Conservation (phyloP, 2,329 filamentous ascomycete genomes). For the Tolypocladium tropicale region DNA sequence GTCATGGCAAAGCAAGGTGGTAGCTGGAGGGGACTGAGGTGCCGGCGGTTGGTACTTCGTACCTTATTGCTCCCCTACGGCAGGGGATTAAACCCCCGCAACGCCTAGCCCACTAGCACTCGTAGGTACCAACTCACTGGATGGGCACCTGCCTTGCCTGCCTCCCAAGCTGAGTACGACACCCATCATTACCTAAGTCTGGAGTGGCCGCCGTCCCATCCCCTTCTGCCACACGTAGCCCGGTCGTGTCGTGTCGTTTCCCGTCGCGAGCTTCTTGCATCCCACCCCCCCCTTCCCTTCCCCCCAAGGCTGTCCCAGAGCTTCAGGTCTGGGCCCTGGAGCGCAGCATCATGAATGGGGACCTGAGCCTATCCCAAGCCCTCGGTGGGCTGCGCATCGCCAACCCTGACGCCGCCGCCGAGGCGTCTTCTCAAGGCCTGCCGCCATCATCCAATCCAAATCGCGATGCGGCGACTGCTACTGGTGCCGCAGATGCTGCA, state of each 20-base stretch:
- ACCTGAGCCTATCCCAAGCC: slow-evolving; percentile 84
- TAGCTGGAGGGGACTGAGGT: not conserved
- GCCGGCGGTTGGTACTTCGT: not conserved
- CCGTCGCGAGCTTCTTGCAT: not conserved
- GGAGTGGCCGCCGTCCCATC: not conserved
- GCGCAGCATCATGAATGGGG: slow-evolving; percentile 65
- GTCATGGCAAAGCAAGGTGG: too few relatives aligned
- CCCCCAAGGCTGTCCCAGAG: slow-evolving; percentile 13
- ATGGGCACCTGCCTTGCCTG: too few relatives aligned
- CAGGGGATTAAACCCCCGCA: too few relatives aligned
- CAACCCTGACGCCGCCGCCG: slow-evolving; percentile 72
- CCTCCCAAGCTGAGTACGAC: too few relatives aligned
- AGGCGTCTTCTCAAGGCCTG: slow-evolving; percentile 5
- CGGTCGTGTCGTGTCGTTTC: not conserved
- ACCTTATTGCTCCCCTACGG: too few relatives aligned
- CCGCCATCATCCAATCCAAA: slow-evolving; percentile 1
- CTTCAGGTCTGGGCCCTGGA: slow-evolving; percentile 12
- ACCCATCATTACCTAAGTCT: not conserved
- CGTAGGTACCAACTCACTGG: too few relatives aligned
- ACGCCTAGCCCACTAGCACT: too few relatives aligned
- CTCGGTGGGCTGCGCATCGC: slow-evolving; percentile 92
- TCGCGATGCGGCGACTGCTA: slow-evolving; percentile 7
- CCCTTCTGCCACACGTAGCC: slow-evolving; percentile 1
- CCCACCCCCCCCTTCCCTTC: slow-evolving; percentile 1
- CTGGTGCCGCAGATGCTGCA: not conserved